Evolutionary conservation across 1,139 yeast species (phyloP), one percentile per base, ranked within the genome.

Genomic region (Taphrina pruni): DNA sequence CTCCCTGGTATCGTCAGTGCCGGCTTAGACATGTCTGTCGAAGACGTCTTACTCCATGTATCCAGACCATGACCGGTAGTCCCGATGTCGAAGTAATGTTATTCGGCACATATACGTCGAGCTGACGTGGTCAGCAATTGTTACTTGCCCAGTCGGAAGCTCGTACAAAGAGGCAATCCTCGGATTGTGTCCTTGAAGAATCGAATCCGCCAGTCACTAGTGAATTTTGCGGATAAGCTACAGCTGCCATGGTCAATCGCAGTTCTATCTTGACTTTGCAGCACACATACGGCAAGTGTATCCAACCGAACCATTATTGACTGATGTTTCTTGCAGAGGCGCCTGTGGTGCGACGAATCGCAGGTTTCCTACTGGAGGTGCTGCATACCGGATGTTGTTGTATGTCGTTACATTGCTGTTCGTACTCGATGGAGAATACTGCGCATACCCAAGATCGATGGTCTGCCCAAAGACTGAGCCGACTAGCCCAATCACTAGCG

Each of bases 31-130:
- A 12, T 20, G 35, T 35, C 51, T 56, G 11, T 12, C 6, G 38
- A 5, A 12, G 50, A 35, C 17, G 1, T 9, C 14, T 20, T 51
- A 51, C 56, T 6, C 82, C 82, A 68, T 79, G 79, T 55, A 79
- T 74, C 80, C 80, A 79, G n/a, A 77, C 72, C 71, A 77, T 74
- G 14, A 77, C 79, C 1, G 79, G 78, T 32, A 58, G 9, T 8
- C 20, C 35, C 9, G 55, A 9, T 5, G 17, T 9, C 12, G 64
- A 45, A 21, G 48, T 20, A 36, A 41, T 41, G 26, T 35, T 60
- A 12, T 69, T 41, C n/a, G 78, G 77, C 0, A 74, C 69, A 57
- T 70, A 76, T 20, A 77, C 73, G 65, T 77, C 77, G 26, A 77
- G 70, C 50, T 71, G 75, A 35, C 21, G 21, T 35, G 17, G 8